phyloP scores from a whole-genome alignment of 2,329 filamentous ascomycete genomes.

The Madurella fahalii region DNA sequence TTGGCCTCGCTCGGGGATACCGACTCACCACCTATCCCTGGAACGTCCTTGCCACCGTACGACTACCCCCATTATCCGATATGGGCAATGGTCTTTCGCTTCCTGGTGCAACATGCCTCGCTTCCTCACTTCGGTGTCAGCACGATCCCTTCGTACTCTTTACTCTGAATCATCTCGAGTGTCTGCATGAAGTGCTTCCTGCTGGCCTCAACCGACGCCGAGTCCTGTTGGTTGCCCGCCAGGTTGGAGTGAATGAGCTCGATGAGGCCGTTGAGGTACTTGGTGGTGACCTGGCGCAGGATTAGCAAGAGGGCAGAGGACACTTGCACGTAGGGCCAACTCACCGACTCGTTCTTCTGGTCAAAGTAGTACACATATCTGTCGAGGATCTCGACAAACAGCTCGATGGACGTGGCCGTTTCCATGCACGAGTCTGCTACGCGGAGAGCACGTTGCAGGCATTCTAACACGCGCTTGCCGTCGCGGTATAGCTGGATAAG shows the following conservation, averaged over 20 bases:
- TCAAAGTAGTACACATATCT: constrained; percentile 99
- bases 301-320: neutral
- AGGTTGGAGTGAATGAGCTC: constrained; percentile 98
- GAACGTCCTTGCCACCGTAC: too few species aligned
- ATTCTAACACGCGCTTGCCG: constrained; percentile 94
- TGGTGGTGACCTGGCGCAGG: constrained; percentile 68
- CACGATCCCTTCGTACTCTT: constrained; percentile 91
- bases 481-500: constrained; percentile 78
- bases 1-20: too few species aligned
- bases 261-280: constrained; percentile 96
- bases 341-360: constrained; percentile 91
- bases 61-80: too few species aligned
- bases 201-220: constrained; percentile 78
- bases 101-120: neutral
- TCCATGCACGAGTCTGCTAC: constrained; percentile 99
- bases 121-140: constrained; percentile 51
- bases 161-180: constrained; percentile 83
- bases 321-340: constrained; percentile 21
- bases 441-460: constrained; percentile 86
- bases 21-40: too few species aligned
- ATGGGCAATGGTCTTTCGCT: neutral
- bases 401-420: constrained; percentile 90
- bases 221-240: constrained; percentile 76
- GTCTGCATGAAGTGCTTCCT: constrained; percentile 93
- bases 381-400: constrained; percentile 98